phyloP scores from a whole-genome alignment of 768 basidiomycete species.

The Boletus tomentosulus region DNA sequence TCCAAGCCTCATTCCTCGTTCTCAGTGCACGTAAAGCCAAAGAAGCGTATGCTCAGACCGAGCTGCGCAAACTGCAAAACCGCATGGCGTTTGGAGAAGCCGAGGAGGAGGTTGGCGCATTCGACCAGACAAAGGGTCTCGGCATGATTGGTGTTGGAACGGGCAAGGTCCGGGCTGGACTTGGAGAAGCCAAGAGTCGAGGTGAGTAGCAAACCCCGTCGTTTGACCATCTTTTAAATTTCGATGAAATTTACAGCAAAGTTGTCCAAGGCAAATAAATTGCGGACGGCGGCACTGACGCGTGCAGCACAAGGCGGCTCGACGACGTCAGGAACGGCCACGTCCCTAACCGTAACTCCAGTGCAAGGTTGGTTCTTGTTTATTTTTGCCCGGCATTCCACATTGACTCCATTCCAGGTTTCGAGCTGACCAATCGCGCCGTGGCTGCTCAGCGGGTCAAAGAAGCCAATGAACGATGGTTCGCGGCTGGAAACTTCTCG shows the following conservation, averaged over 20 bases:
- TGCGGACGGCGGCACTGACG: slow-evolving; percentile 81
- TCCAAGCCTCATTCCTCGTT: not conserved
- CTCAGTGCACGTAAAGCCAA: slow-evolving; percentile 93
- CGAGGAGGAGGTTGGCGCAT: slow-evolving; percentile 94
- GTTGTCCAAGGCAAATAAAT: slow-evolving; percentile 90
- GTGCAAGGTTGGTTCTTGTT: slow-evolving; percentile 67
- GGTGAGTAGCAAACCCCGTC: slow-evolving; percentile 47
- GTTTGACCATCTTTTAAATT: not conserved
- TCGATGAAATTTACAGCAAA: slow-evolving; percentile 58
- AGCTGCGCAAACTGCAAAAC: slow-evolving; percentile 95
- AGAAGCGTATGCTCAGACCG: slow-evolving; percentile 95
- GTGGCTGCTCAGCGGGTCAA: slow-evolving; percentile 82
- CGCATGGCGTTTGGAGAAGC: slow-evolving; percentile 93
- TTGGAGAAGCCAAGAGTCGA: slow-evolving; percentile 86
- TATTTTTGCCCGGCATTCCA: not conserved
- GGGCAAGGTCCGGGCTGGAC: slow-evolving; percentile 85
- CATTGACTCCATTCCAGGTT: slow-evolving; percentile 42
- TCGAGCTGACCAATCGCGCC: slow-evolving; percentile 93
- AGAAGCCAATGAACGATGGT: slow-evolving; percentile 97
- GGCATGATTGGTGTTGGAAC: slow-evolving; percentile 91
- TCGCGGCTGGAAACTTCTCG: slow-evolving; percentile 80
- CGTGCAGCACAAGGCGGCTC: slow-evolving; percentile 60
- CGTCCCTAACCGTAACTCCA: slow-evolving; percentile 90
- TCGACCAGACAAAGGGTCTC: slow-evolving; percentile 95
- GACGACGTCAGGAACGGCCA: slow-evolving; percentile 75